Evolutionary conservation across 139 green algal genomes (phyloP), one percentile per base, ranked within the genome.

Genomic region (Auxenochlorella pyrenoidosa): DNA sequence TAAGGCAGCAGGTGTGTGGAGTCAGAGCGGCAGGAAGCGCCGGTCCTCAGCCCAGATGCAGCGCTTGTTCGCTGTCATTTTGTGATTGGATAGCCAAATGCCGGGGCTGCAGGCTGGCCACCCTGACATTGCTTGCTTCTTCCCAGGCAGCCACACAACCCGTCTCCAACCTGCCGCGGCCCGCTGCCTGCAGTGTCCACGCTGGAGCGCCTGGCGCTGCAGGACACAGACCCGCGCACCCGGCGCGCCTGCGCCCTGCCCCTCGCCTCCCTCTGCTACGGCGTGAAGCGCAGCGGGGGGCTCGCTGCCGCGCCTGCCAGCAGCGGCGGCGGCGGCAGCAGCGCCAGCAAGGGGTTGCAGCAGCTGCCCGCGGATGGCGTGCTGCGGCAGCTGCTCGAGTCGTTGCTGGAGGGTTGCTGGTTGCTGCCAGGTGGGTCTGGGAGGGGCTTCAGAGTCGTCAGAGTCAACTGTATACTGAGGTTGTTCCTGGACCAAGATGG

Each of bases 331-430:
- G 12, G 24, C 28, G 24, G 58, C 32, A 58, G 54, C 79, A 19
- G 0, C 72, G 47, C 3, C 65, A 38, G 18, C 72, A 77, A 72
- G 66, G 83, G 51, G 30, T 40, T 89, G 68, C 22, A 51, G 13
- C 51, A 82, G 58, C 65, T 89, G 71, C 60, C 77, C 0, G 76
- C 85, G 36, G 71, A 89, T 12, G 80, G 80, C 3, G 86, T 68
- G 5, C 40, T 89, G 54, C 86, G 86, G 24, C 79, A 63, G 40
- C 86, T 89, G 71, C 73, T 85, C 32, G 79, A 85, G 32, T 78
- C 81, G 54, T 40, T 84, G 40, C 54, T 82, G 30, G 75, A 75
- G 60, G 86, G 71, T 10, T 63, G 63, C n/a, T 87, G 70, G 83
- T 36, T 38, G 40, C 59, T 85, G 68, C 79, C 59, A 84, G 79